Percentiles rank a stretch among this genome's conserved stretches.
These are phyloP conservation scores for Apiospora aurea DNA, from an alignment of 2,329 filamentous ascomycete species.

Conservation along the genomic window DNA sequence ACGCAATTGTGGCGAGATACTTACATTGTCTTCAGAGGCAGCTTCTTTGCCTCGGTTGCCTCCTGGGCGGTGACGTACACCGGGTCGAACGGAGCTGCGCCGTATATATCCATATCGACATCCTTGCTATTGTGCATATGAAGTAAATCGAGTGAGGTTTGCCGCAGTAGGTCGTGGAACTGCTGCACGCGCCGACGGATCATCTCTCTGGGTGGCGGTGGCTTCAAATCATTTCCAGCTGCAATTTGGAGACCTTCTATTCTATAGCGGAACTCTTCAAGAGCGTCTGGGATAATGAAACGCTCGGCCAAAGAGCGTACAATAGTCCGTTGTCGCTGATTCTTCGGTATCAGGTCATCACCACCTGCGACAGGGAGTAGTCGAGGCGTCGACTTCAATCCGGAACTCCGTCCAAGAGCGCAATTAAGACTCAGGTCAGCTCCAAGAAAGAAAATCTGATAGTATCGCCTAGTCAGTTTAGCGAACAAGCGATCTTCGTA, in stretches of 20 bases:
- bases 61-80: constrained; percentile 25
- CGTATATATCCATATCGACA: constrained; percentile 24
- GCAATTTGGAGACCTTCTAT: constrained; percentile 22
- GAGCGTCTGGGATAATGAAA: constrained; percentile 37
- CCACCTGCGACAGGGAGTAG: constrained; percentile 3
- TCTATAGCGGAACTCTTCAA: constrained; percentile 26
- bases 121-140: constrained; percentile 4
- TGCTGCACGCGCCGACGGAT: constrained; percentile 17
- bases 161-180: constrained; percentile 17
- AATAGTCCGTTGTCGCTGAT: constrained; percentile 26
- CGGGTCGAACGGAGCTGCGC: constrained; percentile 28
- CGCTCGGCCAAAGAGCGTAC: constrained; percentile 31
- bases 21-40: constrained; percentile 34
- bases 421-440: constrained; percentile 53
- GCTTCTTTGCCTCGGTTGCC: constrained; percentile 27
- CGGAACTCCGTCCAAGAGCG: constrained; percentile 40
- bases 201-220: constrained; percentile 17
- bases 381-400: constrained; percentile 28
- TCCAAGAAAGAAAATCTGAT: constrained; percentile 53
- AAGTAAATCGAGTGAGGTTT: constrained; percentile 5
- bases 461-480: constrained; percentile 49
- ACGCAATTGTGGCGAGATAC: constrained; percentile 28
- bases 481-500: constrained; percentile 38
- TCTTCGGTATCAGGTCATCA: constrained; percentile 15
- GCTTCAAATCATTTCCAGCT: not conserved